These are phyloP conservation scores for Acanthamoeba rhysodes DNA, from an alignment of 208 protist species.

Conservation along the genomic window DNA sequence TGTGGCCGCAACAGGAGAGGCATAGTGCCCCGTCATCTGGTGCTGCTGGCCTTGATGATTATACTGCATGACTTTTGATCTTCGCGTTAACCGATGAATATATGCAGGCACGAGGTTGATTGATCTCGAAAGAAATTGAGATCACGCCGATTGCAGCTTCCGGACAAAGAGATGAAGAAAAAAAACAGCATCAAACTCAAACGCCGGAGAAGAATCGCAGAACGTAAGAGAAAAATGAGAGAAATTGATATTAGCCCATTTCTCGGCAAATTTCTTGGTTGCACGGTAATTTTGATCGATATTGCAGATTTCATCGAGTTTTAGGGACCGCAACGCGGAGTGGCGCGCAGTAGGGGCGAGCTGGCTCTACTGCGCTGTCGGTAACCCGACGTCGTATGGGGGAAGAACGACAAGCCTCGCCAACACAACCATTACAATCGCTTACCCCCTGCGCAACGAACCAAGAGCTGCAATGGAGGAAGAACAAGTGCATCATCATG, in stretches of 20 bases:
- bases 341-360: no score
- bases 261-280: background rate
- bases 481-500: no score
- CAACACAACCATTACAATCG: no score
- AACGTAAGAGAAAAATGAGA: background rate
- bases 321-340: no score
- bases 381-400: no score
- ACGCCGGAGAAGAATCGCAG: constrained; percentile 17
- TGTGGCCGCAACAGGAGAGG: background rate
- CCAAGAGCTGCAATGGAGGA: no score
- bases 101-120: background rate
- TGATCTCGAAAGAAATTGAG: background rate
- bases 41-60: background rate
- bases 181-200: background rate
- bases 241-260: background rate
- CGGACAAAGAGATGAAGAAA: background rate
- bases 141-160: background rate
- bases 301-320: no score
- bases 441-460: no score
- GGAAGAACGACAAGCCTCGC: no score
- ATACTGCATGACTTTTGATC: background rate
- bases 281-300: background rate
- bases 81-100: background rate
- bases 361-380: no score
- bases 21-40: background rate